phyloP scores from a whole-genome alignment of 352 stramenopile species.

The Elongisporangium undulatum region DNA sequence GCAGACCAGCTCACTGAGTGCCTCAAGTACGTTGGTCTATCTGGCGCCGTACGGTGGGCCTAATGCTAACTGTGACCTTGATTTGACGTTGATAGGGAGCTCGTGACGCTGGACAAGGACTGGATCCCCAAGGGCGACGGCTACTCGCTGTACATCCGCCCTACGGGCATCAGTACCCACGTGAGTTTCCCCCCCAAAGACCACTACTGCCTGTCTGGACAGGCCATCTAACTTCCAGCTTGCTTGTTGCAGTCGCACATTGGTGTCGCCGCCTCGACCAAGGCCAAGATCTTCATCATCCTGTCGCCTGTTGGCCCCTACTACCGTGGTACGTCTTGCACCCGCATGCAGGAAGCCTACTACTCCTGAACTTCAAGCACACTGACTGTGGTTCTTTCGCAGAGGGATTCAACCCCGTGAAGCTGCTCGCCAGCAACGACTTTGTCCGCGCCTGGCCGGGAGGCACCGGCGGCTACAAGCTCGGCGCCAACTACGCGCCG shows the following conservation, averaged over 20 bases:
- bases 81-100: slow-evolving; percentile 22
- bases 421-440: slow-evolving; percentile 87
- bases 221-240: too few species aligned
- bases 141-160: slow-evolving; percentile 96
- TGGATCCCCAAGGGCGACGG: slow-evolving; percentile 95
- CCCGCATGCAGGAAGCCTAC: too few species aligned
- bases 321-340: slow-evolving; percentile 71
- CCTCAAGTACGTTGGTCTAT: slow-evolving; percentile 38
- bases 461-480: slow-evolving; percentile 92
- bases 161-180: slow-evolving; percentile 86
- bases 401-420: slow-evolving; percentile 91
- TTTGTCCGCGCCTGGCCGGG: slow-evolving; percentile 96
- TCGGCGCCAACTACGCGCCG: slow-evolving; percentile 86
- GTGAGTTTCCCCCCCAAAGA: slow-evolving; percentile 20
- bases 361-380: too few species aligned
- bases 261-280: slow-evolving; percentile 81
- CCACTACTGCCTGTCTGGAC: too few species aligned
- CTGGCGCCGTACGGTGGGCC: too few species aligned
- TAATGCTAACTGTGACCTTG: too few species aligned
- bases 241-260: slow-evolving; percentile 69
- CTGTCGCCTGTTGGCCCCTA: slow-evolving; percentile 96
- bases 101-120: slow-evolving; percentile 80
- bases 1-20: slow-evolving; percentile 88
- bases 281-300: slow-evolving; percentile 95
- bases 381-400: background rate